Conservation (phyloP, 768 basidiomycete species). For the Naganishia vishniacii region DNA sequence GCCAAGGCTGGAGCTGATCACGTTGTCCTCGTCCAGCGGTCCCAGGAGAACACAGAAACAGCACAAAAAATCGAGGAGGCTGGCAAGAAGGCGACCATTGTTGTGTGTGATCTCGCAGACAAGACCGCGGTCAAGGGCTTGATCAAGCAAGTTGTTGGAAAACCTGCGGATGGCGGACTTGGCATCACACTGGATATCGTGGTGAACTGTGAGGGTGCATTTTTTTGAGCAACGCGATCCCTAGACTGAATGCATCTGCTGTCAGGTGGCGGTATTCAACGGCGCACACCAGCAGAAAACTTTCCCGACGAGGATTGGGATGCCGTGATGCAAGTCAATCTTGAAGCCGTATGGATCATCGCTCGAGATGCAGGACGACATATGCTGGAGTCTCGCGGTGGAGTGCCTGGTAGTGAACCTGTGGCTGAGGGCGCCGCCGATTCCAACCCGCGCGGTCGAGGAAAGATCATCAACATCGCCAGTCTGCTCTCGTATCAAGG, state of each 20-base stretch:
- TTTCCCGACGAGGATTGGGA: constrained; percentile 68
- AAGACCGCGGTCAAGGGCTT: constrained; percentile 54
- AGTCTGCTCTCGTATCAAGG: constrained; percentile 51
- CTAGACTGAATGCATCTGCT: neutral
- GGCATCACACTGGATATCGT: constrained; percentile 59
- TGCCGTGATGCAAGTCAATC: constrained; percentile 74
- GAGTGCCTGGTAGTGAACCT: constrained; percentile 45
- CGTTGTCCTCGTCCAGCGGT: constrained; percentile 47
- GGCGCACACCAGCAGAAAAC: constrained; percentile 55
- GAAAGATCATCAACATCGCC: constrained; percentile 69
- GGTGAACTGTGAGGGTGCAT: constrained; percentile 60
- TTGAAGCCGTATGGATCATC: constrained; percentile 79
- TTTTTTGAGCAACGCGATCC: constrained; percentile 27
- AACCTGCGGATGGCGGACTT: constrained; percentile 47
- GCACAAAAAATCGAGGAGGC: constrained; percentile 45
- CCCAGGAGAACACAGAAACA: constrained; percentile 45
- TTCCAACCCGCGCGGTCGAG: constrained; percentile 51
- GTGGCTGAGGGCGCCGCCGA: constrained; percentile 39
- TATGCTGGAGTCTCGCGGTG: constrained; percentile 63
- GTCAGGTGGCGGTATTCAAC: constrained; percentile 41
- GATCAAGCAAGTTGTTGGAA: constrained; percentile 54
- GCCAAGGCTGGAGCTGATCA: constrained; percentile 51
- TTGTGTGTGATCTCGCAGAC: constrained; percentile 59
- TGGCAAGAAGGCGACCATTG: constrained; percentile 49
- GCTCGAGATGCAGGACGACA: constrained; percentile 80